Percentiles rank a stretch among this genome's conserved stretches.
Conservation (phyloP, 78 protist species). For the Dictyostelium brefeldianum region DNA sequence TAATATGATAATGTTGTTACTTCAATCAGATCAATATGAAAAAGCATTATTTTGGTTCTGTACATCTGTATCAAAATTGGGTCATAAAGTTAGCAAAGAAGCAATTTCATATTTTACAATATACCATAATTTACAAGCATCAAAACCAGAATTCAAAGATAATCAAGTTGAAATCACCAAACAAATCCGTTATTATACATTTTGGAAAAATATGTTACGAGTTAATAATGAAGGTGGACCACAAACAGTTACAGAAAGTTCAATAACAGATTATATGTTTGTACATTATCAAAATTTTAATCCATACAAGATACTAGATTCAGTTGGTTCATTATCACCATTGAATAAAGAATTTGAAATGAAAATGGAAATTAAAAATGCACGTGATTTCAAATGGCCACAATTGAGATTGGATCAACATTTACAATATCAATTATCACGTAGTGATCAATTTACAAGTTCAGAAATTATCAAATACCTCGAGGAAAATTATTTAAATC, state of each 20-base stretch:
- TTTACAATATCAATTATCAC: too few species aligned
- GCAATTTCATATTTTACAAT: background rate
- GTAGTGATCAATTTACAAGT: background rate
- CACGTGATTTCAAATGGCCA: background rate
- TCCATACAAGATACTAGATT: background rate
- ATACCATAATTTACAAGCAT: background rate
- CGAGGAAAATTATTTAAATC: background rate
- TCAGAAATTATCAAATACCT: background rate
- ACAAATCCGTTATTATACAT: background rate
- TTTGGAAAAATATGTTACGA: background rate
- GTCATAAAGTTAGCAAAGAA: background rate
- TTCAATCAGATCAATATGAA: background rate
- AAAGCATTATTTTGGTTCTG: slow-evolving; percentile 2
- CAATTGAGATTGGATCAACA: too few species aligned
- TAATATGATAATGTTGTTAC: background rate
- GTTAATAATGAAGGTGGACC: background rate
- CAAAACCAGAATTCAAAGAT: background rate
- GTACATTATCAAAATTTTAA: background rate
- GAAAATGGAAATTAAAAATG: background rate
- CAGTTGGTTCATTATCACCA: background rate
- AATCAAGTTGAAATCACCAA: background rate
- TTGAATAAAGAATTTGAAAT: background rate
- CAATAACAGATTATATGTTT: background rate
- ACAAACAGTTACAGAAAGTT: too few species aligned
- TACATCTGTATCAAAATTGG: background rate